A percentile compares a stretch with the other conserved stretches of the same genome.
Conservation (phyloP, 2,329 filamentous ascomycete species). For the Cryphonectria naterciae region DNA sequence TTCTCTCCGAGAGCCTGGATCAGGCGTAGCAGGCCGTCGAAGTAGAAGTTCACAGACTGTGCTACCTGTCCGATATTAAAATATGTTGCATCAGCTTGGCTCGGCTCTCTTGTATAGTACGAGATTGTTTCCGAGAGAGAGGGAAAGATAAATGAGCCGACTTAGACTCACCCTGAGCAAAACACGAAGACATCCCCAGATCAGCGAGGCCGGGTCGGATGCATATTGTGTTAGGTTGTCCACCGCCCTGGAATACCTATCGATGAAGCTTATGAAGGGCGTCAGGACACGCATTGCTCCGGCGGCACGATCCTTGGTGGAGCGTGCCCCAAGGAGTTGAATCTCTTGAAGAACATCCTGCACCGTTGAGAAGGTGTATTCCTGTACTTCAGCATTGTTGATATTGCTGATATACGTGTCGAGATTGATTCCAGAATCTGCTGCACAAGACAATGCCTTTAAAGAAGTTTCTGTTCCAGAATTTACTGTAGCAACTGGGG, state of each 20-base stretch:
- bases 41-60: constrained; percentile 3
- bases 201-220: not conserved
- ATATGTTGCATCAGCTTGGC: not conserved
- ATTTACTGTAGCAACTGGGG: not conserved
- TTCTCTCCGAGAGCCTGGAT: not conserved
- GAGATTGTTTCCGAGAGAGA: not conserved
- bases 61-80: not conserved
- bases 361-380: constrained; percentile 2
- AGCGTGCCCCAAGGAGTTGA: not conserved
- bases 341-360: constrained; percentile 10
- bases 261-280: constrained; percentile 7
- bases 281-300: not conserved
- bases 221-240: not conserved
- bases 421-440: not conserved
- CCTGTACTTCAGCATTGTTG: not conserved
- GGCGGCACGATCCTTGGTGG: not conserved
- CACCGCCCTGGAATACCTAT: not conserved
- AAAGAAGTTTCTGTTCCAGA: not conserved
- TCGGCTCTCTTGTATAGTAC: not conserved
- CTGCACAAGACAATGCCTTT: too few species aligned
- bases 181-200: constrained; percentile 2
- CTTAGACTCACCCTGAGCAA: not conserved
- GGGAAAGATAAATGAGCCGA: not conserved
- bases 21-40: not conserved
- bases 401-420: not conserved